phyloP scores from a whole-genome alignment of 2,329 filamentous ascomycete species.

The Claviceps quebecensis region DNA sequence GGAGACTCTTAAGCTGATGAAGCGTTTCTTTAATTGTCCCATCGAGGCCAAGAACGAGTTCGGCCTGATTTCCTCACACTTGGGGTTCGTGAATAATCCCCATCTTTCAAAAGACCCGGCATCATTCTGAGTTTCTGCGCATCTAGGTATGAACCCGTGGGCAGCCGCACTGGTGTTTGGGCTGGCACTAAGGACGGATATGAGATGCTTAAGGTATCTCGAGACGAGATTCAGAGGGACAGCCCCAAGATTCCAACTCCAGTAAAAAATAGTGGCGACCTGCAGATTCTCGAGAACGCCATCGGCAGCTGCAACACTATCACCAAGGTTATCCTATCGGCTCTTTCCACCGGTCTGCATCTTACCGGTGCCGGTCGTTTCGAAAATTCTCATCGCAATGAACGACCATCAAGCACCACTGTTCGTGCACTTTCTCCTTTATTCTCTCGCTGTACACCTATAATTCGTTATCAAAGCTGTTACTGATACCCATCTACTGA shows the following conservation, averaged over 20 bases:
- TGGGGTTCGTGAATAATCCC: constrained; percentile 24
- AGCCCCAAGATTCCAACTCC: constrained; percentile 31
- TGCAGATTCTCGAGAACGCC: constrained; percentile 33
- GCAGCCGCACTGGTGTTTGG: constrained; percentile 32
- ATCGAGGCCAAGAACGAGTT: constrained; percentile 43
- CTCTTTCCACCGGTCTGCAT: constrained; percentile 32
- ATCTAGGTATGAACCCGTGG: constrained; percentile 32
- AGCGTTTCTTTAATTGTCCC: constrained; percentile 39
- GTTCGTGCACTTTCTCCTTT: constrained; percentile 1
- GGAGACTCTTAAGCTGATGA: constrained; percentile 38
- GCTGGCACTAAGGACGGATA: constrained; percentile 36
- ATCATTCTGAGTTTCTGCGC: background rate
- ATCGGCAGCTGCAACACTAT: constrained; percentile 36
- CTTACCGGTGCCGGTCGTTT: constrained; percentile 31
- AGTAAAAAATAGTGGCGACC: constrained; percentile 33
- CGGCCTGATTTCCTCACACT: constrained; percentile 37
- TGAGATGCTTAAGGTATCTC: constrained; percentile 39
- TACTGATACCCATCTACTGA: background rate
- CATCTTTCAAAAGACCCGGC: background rate
- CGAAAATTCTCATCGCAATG: constrained; percentile 37
- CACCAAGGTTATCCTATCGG: constrained; percentile 36
- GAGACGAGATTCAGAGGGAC: constrained; percentile 34
- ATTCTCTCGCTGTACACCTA: background rate
- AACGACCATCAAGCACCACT: constrained; percentile 32
- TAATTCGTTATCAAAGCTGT: background rate